Conservation (phyloP, 2,329 filamentous ascomycete species). For the Trichoderma lentiforme region DNA sequence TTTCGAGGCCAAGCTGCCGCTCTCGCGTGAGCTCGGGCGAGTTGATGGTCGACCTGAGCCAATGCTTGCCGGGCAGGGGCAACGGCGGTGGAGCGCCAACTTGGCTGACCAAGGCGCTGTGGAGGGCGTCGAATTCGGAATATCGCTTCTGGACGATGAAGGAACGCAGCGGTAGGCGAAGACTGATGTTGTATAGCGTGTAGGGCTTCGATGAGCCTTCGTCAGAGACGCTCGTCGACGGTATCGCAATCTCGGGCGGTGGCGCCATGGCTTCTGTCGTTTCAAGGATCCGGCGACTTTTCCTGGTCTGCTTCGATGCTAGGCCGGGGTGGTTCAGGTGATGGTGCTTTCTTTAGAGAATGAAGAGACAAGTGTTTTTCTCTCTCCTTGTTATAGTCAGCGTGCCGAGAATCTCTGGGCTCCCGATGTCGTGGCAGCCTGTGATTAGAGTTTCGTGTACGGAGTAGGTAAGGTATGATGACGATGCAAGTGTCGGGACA, state of each 20-base stretch:
- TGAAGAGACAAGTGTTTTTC: background rate
- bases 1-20: conserved; percentile 65
- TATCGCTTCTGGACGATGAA: conserved; percentile 78
- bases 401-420: background rate
- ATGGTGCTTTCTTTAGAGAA: background rate
- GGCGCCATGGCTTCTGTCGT: conserved; percentile 51
- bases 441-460: background rate
- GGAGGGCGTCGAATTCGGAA: conserved; percentile 70
- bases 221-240: conserved; percentile 58
- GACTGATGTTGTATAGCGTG: conserved; percentile 74
- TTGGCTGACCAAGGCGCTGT: conserved; percentile 57
- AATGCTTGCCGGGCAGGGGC: conserved; percentile 69
- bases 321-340: background rate
- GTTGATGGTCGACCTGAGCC: conserved; percentile 70
- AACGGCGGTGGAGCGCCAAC: conserved; percentile 63
- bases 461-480: background rate
- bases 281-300: background rate
- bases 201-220: conserved; percentile 59
- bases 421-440: background rate
- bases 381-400: background rate
- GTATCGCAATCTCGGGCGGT: conserved; percentile 64
- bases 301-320: background rate
- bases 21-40: conserved; percentile 67
- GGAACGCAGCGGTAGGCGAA: conserved; percentile 72
- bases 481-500: conserved; percentile 8